Conservation (phyloP, 1,284 basidiomycete genomes). For the Trametes sp. region DNA sequence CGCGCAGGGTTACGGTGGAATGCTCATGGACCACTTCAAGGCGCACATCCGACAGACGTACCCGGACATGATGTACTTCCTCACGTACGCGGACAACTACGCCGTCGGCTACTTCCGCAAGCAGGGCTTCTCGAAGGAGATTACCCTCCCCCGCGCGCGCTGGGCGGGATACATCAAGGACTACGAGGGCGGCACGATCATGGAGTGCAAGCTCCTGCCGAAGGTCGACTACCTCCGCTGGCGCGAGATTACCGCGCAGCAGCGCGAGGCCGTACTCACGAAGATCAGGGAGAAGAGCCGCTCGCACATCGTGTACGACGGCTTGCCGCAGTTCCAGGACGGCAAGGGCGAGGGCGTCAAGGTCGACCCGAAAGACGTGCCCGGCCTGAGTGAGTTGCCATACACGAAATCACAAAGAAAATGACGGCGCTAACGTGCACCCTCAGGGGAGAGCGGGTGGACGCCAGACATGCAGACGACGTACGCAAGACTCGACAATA, state of each 20-base stretch:
- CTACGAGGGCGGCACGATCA: slow-evolving; percentile 99
- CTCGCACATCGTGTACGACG: slow-evolving; percentile 88
- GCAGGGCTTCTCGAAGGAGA: slow-evolving; percentile 98
- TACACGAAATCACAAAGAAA: background rate
- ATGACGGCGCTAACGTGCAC: background rate
- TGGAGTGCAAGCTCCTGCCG: slow-evolving; percentile 96
- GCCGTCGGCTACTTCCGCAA: slow-evolving; percentile 99
- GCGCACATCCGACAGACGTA: slow-evolving; percentile 86
- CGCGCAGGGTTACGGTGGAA: slow-evolving; percentile 92
- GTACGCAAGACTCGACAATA: slow-evolving; percentile 36
- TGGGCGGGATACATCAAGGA: slow-evolving; percentile 99
- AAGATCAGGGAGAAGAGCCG: slow-evolving; percentile 92
- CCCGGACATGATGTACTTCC: slow-evolving; percentile 90
- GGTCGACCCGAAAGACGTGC: slow-evolving; percentile 80
- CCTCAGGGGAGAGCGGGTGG: slow-evolving; percentile 90
- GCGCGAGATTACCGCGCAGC: slow-evolving; percentile 78
- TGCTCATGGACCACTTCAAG: slow-evolving; percentile 99
- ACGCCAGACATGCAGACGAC: slow-evolving; percentile 84
- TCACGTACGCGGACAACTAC: slow-evolving; percentile 99
- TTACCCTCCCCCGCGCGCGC: slow-evolving; percentile 86
- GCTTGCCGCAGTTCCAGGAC: slow-evolving; percentile 81
- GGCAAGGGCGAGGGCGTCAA: slow-evolving; percentile 54
- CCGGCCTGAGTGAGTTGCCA: slow-evolving; percentile 74
- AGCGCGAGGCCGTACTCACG: slow-evolving; percentile 88
- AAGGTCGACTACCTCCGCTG: slow-evolving; percentile 93